Evolutionary conservation across 2,329 filamentous ascomycete genomes (phyloP).

Genomic region (Fusarium oxysporum): DNA sequence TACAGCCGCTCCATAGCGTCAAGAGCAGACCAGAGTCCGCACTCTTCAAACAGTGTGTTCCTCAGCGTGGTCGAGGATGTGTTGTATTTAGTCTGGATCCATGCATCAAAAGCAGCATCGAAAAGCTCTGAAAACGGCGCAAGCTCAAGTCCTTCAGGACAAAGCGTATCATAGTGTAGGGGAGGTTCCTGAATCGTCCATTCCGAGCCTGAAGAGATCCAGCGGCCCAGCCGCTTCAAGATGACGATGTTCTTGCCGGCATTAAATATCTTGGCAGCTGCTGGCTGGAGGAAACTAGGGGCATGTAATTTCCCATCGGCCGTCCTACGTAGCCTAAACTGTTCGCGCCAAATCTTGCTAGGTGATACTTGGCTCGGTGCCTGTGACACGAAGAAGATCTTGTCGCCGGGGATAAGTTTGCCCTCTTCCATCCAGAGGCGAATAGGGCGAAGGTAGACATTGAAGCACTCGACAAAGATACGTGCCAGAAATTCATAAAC

Average conservation of each 20-base stretch:
- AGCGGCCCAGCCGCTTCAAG: slow-evolving; percentile 75
- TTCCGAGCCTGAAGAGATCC: slow-evolving; percentile 51
- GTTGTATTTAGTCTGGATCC: slow-evolving; percentile 81
- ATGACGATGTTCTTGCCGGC: slow-evolving; percentile 91
- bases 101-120: slow-evolving; percentile 74
- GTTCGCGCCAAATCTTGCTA: slow-evolving; percentile 79
- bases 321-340: slow-evolving; percentile 75
- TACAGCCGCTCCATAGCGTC: slow-evolving; percentile 78
- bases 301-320: slow-evolving; percentile 71
- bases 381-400: slow-evolving; percentile 80
- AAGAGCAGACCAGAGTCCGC: slow-evolving; percentile 73
- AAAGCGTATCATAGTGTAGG: slow-evolving; percentile 70
- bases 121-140: slow-evolving; percentile 82
- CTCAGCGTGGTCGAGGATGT: slow-evolving; percentile 75
- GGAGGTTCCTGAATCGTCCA: slow-evolving; percentile 53
- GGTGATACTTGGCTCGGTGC: slow-evolving; percentile 66
- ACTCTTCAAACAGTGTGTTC: slow-evolving; percentile 74
- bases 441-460: slow-evolving; percentile 84
- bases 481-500: slow-evolving; percentile 73
- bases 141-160: slow-evolving; percentile 59
- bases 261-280: slow-evolving; percentile 80
- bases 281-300: slow-evolving; percentile 79
- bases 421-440: slow-evolving; percentile 87
- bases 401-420: slow-evolving; percentile 71
- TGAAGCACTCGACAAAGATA: slow-evolving; percentile 84